Conservation (phyloP, 108 stramenopile species). For the Cylindrotheca fusiformis region DNA sequence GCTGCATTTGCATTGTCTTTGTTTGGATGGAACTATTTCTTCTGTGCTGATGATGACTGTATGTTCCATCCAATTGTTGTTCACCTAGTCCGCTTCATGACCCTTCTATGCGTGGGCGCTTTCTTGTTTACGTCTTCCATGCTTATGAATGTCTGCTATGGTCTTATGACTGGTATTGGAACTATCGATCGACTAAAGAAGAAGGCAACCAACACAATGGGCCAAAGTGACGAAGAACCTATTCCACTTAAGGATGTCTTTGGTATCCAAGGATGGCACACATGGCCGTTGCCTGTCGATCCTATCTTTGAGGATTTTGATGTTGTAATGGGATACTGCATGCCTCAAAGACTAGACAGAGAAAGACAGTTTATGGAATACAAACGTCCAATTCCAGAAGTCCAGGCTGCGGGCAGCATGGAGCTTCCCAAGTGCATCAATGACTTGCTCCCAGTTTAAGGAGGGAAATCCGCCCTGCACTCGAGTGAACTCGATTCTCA, state of each 20-base stretch:
- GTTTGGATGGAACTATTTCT: constrained; percentile 80
- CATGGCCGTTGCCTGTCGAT: constrained; percentile 81
- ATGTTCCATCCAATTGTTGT: constrained; percentile 67
- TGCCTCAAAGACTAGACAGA: constrained; percentile 71
- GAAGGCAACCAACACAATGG: constrained; percentile 85
- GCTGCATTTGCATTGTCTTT: constrained; percentile 77
- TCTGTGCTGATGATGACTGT: constrained; percentile 62
- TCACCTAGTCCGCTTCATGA: constrained; percentile 76
- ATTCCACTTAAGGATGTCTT: constrained; percentile 87
- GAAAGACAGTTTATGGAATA: constrained; percentile 59
- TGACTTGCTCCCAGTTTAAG: constrained; percentile 47
- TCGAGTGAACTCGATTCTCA: too few relatives aligned
- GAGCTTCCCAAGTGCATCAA: constrained; percentile 51
- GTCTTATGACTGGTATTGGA: constrained; percentile 85
- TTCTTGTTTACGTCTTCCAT: constrained; percentile 81
- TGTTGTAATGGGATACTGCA: constrained; percentile 75
- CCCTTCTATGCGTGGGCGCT: constrained; percentile 53
- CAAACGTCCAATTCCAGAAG: constrained; percentile 38
- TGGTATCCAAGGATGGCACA: constrained; percentile 79
- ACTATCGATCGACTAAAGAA: constrained; percentile 91
- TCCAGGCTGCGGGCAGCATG: constrained; percentile 26
- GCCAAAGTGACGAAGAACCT: constrained; percentile 75
- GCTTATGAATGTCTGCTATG: constrained; percentile 88
- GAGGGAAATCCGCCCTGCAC: too few relatives aligned
- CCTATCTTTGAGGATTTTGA: constrained; percentile 89